A percentile compares a stretch with the other conserved stretches of the same genome.
phyloP scores from a whole-genome alignment of 2,329 filamentous ascomycete genomes.

The Colletotrichum orchidophilum region DNA sequence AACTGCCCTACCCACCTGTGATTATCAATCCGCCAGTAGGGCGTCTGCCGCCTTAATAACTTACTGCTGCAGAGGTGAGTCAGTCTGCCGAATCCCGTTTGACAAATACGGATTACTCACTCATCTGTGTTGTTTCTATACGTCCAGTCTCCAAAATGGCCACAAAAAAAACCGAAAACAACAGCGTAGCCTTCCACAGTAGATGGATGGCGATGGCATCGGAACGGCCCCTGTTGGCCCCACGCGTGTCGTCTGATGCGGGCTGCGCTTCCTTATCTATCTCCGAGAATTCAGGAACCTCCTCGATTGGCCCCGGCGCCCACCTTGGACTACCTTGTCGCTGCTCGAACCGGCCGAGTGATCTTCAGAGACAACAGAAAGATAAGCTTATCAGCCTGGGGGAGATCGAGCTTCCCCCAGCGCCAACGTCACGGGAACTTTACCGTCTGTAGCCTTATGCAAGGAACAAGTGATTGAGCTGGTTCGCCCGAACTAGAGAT shows the following conservation, averaged over 20 bases:
- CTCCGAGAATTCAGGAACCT: not conserved
- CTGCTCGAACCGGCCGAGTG: not conserved
- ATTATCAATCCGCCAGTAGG: not conserved
- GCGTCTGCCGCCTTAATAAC: not conserved
- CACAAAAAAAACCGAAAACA: not conserved
- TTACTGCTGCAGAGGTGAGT: not conserved
- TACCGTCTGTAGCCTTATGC: slow-evolving; percentile 29
- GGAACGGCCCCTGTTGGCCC: not conserved
- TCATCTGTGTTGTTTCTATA: not conserved
- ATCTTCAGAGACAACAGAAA: slow-evolving; percentile 11
- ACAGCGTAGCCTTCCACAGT: not conserved
- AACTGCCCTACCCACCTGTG: not conserved
- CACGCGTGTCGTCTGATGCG: not conserved
- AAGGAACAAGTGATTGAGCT: slow-evolving; percentile 26
- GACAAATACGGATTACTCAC: not conserved
- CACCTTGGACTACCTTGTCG: not conserved
- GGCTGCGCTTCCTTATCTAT: not conserved
- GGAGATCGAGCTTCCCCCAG: not conserved
- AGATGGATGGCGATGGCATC: not conserved
- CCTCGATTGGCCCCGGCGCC: not conserved
- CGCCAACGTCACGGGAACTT: slow-evolving; percentile 17
- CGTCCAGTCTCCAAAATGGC: not conserved
- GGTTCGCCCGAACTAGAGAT: slow-evolving; percentile 4
- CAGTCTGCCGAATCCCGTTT: not conserved
- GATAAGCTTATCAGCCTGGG: slow-evolving; percentile 29